Evolutionary conservation across 2,329 filamentous ascomycete genomes (phyloP), one percentile per base, ranked within the genome.

Genomic region (Fusarium metavorans): DNA sequence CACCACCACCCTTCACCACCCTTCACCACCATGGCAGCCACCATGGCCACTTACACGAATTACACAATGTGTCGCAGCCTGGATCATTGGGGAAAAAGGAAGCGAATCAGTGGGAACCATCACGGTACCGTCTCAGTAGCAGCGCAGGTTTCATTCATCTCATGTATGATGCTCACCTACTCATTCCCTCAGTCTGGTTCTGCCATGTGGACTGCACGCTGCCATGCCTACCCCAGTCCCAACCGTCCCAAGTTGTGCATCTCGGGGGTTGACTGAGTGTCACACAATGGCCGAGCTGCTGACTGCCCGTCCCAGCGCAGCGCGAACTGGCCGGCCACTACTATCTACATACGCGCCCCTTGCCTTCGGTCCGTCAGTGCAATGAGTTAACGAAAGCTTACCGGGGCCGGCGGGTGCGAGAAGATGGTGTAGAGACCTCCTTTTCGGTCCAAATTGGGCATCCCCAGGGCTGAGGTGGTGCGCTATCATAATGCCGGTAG

Each of bases 401-500:
- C 61, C 48, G 37, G 58, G 54, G 65, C 35, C 61, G 35, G 58
- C 61, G 50, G 52, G 62, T 64, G 58, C 52, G 57, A 59, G 66
- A 61, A 61, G 59, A 61, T 71, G 64, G 70, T 59, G 68, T 67
- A 20, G n/a, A 50, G 70, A 59, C 60, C 41, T 71, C 62, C 45
- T 56, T 63, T 32, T 50, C 57, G 35, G 45, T 72, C 72, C 72
- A 61, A 30, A 73, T 75, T 66, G 62, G 72, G 68, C 64, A 67
- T 73, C 62, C 60, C 65, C 68, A 70, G 64, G 72, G 72, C 72
- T 74, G 72, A 74, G 72, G 59, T 72, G 68, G 72, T 75, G 72
- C 62, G 68, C 72, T 74, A 74, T 70, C 72, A 75, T 48, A 52
- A 72, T 65, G 50, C 69, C 37, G 60, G 72, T 35, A 60, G 34